Base-by-base conservation (phyloP, 2,329 filamentous ascomycete genomes). In the Simplicillium sp. region DNA sequence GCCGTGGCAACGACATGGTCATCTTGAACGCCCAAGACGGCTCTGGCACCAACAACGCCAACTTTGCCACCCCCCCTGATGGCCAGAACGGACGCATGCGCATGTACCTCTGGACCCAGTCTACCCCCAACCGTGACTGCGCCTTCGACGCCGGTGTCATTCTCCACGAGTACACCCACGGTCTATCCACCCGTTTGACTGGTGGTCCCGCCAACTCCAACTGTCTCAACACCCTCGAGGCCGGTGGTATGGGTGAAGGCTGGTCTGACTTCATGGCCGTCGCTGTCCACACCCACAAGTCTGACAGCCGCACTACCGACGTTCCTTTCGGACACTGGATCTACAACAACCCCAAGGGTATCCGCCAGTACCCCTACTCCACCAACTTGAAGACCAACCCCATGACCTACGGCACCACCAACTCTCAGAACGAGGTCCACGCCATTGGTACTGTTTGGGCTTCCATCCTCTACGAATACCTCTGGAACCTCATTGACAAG, bases 131-230 rank as follows among this genome's bases (percentile, higher is more conserved):
- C 41, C 64, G 74, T 7, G 75, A 80, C 54, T 68, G 67, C 43
- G 57, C 65, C n/a, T 79, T 80, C 46, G 75, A 80, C 37, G 68
- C 72, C 6, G 71, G 73, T 42, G 72, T 80, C 14, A 64, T 81
- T 16, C 70, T 80, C 45, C 77, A 80, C 60, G 73, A 77, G 52
- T 76, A 70, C 51, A 73, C 67, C 1, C 72, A 76, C 56, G 69
- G 68, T 18, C 43, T 80, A 8, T 76, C 73, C 12, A 77, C 62
- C 56, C 73, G 75, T 33, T 63, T 80, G 20, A 79, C 75, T 0
- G 75, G 75, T 38, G 75, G 75, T 1, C 74, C 75, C 1, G 58
- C 62, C 36, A 80, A 77, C 62, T 58, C 50, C 20, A 61, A 54
- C 37, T 77, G 73, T 47, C 60, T 77, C 13, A 51, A 41, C 11